Conservation (phyloP, 2,329 filamentous ascomycete species). For the Talaromyces sp. region DNA sequence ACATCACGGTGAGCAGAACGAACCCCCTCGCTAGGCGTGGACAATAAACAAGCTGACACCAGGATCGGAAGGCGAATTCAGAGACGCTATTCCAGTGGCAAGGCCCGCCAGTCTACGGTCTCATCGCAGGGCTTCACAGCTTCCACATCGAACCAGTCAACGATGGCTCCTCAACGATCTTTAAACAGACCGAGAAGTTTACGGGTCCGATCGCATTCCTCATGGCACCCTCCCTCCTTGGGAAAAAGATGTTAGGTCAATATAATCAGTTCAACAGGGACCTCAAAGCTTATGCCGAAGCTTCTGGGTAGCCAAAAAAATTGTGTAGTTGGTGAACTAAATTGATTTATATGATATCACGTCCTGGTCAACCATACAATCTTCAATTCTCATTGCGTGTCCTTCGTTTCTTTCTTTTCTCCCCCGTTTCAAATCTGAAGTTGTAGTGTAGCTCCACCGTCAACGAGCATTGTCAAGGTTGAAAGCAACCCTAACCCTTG, state of each 20-base stretch:
- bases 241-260: conserved; percentile 20
- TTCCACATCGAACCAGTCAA: conserved; percentile 22
- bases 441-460: background rate
- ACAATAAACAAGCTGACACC: background rate
- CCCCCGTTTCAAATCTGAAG: background rate
- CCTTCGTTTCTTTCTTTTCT: background rate
- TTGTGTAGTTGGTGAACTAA: background rate
- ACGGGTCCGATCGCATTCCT: conserved; percentile 21
- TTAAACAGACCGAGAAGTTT: conserved; percentile 22
- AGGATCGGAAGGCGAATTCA: conserved; percentile 18
- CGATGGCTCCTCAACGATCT: conserved; percentile 22
- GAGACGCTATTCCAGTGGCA: conserved; percentile 25
- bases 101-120: conserved; percentile 25
- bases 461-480: too few species aligned
- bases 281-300: conserved; percentile 22
- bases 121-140: conserved; percentile 22
- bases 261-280: conserved; percentile 21
- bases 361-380: background rate
- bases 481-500: too few species aligned
- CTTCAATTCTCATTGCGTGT: background rate
- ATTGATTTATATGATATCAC: background rate
- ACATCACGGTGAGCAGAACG: conserved; percentile 16
- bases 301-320: background rate
- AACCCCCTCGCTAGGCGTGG: background rate
- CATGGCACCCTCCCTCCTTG: conserved; percentile 21